Evolutionary conservation across 2,329 filamentous ascomycete genomes (phyloP).

Genomic region (Diaporthe aspalathi): DNA sequence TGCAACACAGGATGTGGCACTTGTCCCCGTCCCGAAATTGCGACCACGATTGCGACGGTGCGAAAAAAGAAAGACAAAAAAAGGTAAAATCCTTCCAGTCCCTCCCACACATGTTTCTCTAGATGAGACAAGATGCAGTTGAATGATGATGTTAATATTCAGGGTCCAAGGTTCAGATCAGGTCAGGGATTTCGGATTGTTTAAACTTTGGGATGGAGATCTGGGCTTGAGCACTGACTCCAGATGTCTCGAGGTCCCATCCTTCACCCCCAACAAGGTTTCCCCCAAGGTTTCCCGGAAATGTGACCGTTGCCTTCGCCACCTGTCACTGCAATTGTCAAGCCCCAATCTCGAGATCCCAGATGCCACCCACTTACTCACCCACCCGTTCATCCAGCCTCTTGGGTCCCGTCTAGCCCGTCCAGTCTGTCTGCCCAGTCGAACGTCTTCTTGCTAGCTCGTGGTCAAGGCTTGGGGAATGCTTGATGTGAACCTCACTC

Average conservation of each 20-base stretch:
- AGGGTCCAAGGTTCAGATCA: slow-evolving; percentile 3
- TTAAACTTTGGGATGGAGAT: slow-evolving; percentile 25
- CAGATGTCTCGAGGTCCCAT: neutral
- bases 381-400: slow-evolving; percentile 14
- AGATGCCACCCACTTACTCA: neutral
- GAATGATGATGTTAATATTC: neutral
- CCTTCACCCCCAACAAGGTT: too few relatives aligned
- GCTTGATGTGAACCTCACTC: neutral
- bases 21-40: slow-evolving; percentile 14
- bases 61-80: neutral
- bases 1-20: neutral
- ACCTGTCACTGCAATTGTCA: too few relatives aligned
- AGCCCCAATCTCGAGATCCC: slow-evolving; percentile 10
- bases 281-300: neutral
- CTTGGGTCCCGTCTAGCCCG: slow-evolving; percentile 8
- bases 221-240: slow-evolving; percentile 11
- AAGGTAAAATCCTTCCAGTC: neutral
- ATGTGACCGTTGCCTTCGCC: slow-evolving; percentile 9
- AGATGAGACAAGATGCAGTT: slow-evolving; percentile 5
- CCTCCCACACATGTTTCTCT: neutral
- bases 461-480: neutral
- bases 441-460: neutral
- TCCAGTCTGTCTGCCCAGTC: neutral
- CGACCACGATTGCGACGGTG: neutral
- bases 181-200: neutral